phyloP scores from a whole-genome alignment of 2,329 filamentous ascomycete species.

The Alternaria postmessia region DNA sequence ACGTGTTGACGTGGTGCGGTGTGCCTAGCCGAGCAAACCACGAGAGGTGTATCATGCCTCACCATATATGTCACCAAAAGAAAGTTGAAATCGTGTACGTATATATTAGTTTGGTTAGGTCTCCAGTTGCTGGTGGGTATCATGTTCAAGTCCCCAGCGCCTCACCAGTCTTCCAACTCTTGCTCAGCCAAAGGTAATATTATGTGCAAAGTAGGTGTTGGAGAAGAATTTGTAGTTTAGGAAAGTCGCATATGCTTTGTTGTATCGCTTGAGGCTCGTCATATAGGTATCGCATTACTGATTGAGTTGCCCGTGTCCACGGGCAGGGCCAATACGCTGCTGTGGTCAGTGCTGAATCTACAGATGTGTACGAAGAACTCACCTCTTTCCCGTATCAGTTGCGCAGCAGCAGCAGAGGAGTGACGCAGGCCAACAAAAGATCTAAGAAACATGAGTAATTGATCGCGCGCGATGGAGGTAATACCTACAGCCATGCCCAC shows the following conservation, averaged over 20 bases:
- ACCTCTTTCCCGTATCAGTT: conserved; percentile 64
- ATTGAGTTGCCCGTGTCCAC: conserved; percentile 62
- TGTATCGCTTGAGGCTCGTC: conserved; percentile 34
- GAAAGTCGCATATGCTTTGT: background rate
- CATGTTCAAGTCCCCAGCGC: conserved; percentile 4
- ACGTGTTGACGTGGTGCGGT: conserved; percentile 10
- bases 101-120: background rate
- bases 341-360: conserved; percentile 23
- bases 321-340: conserved; percentile 61
- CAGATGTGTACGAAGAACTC: conserved; percentile 28
- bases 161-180: conserved; percentile 1
- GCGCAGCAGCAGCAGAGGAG: conserved; percentile 65
- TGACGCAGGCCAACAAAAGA: conserved; percentile 64
- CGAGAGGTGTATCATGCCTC: background rate
- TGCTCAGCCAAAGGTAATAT: background rate
- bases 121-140: conserved; percentile 5
- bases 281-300: conserved; percentile 57
- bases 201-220: background rate
- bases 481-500: conserved; percentile 59
- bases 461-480: conserved; percentile 13
- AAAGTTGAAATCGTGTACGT: background rate
- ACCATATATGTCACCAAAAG: background rate
- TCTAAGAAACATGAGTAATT: conserved; percentile 41
- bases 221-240: background rate
- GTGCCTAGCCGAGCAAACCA: background rate